Base-by-base conservation (phyloP, 495 filamentous ascomycete genomes). In the Daldinia grandis region DNA sequence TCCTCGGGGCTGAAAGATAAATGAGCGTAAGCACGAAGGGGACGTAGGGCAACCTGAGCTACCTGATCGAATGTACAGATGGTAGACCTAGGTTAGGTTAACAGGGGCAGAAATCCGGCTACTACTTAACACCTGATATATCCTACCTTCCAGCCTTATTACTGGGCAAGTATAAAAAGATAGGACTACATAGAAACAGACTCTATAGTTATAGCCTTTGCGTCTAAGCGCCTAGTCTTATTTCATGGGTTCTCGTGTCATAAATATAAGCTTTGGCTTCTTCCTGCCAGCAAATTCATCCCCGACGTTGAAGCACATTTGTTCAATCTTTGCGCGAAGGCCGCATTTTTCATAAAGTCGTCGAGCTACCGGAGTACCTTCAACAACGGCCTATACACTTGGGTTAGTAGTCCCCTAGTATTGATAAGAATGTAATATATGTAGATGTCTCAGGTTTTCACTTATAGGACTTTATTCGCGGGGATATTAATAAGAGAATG, bases 301-400 rank as follows among this genome's bases (percentile, higher is more conserved):
- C 19, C 64, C 68, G 3, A 35, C 19, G 24, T 69, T 62, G 47
- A 76, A 76, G 4, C 10, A 7, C 68, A 76, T 76, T 31, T 72
- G 65, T 5, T 74, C 72, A 24, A 74, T 67, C 21, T 74, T 33
- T 9, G 55, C 31, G 9, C 30, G 40, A 5, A 76, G 37, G n/a
- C 74, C 72, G 24, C 74, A 69, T 37, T 76, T 44, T 49, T 74
- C 68, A 30, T 76, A 76, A 9, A 72, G 21, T 24, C 62, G 62
- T 35, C 72, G 58, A 38, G 28, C 72, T 15, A 42, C 62, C 6
- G 68, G 74, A 2, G 74, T 74, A n/a, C 68, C 64, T 50, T 76
- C 72, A 12, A 76, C 72, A 12, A 76, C 33, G 5, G 72, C 72
- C 66, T 72, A 38, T n/a, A 35, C 10, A 15, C 27, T 55, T 31